Base-by-base conservation (phyloP, 352 stramenopile genomes). In the Pythium aquatile region DNA sequence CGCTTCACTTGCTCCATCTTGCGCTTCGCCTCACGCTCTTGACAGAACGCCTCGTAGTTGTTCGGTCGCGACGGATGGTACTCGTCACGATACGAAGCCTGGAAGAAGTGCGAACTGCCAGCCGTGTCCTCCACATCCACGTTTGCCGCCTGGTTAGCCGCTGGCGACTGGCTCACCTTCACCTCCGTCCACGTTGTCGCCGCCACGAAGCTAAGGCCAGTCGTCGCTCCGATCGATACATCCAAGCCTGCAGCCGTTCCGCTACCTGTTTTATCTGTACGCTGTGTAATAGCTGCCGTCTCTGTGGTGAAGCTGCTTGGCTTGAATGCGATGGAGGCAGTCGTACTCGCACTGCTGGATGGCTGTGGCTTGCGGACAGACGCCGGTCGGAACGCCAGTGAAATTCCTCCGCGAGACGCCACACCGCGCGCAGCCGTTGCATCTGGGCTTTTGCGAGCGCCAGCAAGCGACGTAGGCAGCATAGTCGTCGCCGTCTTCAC, bases 121-220 rank as follows among this genome's bases (percentile, higher is more conserved):
- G n/a, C 46, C 13, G 24, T 59, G 11, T 37, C 37, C 24, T 32
- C 58, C 28, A 49, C 58, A 58, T 77, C 59, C 37, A 79, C 62
- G 20, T 73, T 35, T 74, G 81, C 63, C 64, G 67, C 24, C 4
- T 51, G 6, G n/a, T 66, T 56, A 0, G 52, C 17, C 13, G 48
- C 55, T 7, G 49, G 42, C 40, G 61, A 49, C 33, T 69, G 68
- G 20, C 74, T 78, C n/a, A 59, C 70, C 1, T 89, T 97, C 72
- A 61, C 78, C 1, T 68, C 85, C 3, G 85, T 98, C 28, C 87
- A 98, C 46, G 87, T 97, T 58, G 83, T 97, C 24, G 98, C 98
- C 68, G 81, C 98, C 42, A 93, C 87, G 29, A 97, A 93, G 30
- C 63, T 97, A 16, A 90, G 97, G 1, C 81, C 82, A 62, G 87